Evolutionary conservation across 345 rosid species (phyloP).

Genomic region (Iberis pinnata): DNA sequence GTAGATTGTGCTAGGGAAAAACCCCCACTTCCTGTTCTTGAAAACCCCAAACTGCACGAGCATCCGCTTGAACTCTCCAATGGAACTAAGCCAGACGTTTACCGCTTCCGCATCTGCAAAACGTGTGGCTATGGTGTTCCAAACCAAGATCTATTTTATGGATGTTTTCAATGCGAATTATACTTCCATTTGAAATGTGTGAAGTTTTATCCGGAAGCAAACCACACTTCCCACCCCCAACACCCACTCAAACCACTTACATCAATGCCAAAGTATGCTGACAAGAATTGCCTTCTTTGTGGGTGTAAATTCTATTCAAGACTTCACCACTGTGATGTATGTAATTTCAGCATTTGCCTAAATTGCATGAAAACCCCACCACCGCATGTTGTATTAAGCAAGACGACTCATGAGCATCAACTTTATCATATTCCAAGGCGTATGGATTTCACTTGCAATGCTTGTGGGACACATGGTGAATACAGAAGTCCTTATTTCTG

Average conservation of each 20-base stretch:
- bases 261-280: neutral
- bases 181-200: neutral
- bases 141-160: neutral
- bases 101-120: too few species aligned
- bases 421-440: too few species aligned
- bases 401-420: too few species aligned
- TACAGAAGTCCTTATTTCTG: too few species aligned
- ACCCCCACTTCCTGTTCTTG: neutral
- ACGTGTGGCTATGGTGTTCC: neutral
- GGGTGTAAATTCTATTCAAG: neutral
- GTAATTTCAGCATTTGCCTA: too few species aligned
- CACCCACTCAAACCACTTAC: conserved; percentile 4
- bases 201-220: neutral
- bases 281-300: neutral
- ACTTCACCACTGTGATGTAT: conserved; percentile 5
- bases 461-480: too few species aligned
- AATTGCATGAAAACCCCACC: too few species aligned
- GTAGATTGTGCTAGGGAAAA: neutral
- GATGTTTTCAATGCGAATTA: neutral
- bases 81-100: neutral
- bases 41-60: neutral
- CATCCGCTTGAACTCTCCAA: neutral
- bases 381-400: too few species aligned
- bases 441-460: too few species aligned
- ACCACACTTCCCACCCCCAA: too few species aligned